Evolutionary conservation across 331 rosid genomes (phyloP).

Genomic region (Telfairia occidentalis): DNA sequence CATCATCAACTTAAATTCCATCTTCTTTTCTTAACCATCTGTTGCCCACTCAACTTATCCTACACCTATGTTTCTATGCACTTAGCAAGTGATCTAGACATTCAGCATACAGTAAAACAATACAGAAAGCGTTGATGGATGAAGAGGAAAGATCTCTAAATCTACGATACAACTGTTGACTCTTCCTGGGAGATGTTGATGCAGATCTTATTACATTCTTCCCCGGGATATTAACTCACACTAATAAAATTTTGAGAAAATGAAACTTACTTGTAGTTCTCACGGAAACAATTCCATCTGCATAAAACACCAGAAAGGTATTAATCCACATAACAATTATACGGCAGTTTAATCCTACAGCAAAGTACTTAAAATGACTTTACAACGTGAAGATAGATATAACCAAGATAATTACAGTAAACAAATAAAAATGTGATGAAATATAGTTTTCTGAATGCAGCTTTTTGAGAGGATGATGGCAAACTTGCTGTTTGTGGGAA

Average conservation of each 20-base stretch:
- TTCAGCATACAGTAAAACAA: background rate
- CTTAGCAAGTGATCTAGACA: background rate
- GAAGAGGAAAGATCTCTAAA: background rate
- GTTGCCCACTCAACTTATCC: background rate
- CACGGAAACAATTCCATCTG: conserved; percentile 81
- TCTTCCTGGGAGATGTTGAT: background rate
- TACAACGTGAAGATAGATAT: background rate
- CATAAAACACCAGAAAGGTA: conserved; percentile 12
- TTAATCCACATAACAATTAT: background rate
- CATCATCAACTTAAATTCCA: background rate
- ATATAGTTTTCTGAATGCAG: background rate
- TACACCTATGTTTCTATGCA: background rate
- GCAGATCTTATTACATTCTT: background rate
- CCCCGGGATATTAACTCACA: background rate
- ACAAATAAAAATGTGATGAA: background rate
- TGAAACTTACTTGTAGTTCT: conserved; percentile 63
- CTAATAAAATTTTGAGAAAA: background rate
- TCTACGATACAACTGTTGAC: background rate
- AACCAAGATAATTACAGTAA: background rate
- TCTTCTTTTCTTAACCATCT: background rate
- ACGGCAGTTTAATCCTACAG: background rate
- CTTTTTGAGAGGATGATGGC: background rate
- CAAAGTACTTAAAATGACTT: background rate
- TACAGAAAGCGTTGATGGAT: background rate
- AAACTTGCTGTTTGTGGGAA: background rate